Conservation (phyloP, 2,329 filamentous ascomycete species). For the Aureobasidium sp. region DNA sequence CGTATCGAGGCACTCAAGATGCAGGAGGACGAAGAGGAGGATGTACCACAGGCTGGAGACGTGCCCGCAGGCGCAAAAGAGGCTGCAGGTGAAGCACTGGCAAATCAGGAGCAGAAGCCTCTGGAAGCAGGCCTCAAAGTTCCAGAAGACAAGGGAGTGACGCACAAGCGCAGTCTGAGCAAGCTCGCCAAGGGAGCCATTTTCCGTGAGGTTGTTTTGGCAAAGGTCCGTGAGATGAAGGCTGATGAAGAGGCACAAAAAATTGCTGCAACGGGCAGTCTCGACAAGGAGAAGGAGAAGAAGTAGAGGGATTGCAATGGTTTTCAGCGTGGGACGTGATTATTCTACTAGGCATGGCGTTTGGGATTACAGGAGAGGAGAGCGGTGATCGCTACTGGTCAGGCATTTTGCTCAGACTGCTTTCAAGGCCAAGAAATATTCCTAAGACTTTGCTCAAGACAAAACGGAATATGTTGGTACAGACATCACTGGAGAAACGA, state of each 20-base stretch:
- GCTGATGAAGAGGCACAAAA: slow-evolving; percentile 60
- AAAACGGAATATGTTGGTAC: not conserved
- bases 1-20: slow-evolving; percentile 91
- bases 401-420: not conserved
- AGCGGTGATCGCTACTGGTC: not conserved
- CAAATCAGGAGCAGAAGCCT: slow-evolving; percentile 23
- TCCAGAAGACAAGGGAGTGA: slow-evolving; percentile 23
- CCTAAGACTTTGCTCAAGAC: not conserved
- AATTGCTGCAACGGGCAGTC: slow-evolving; percentile 3
- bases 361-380: not conserved
- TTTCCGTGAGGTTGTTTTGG: slow-evolving; percentile 88
- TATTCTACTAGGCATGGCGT: not conserved
- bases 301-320: not conserved
- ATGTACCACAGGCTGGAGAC: slow-evolving; percentile 49
- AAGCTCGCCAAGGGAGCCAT: slow-evolving; percentile 62
- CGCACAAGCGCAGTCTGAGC: slow-evolving; percentile 47
- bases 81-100: slow-evolving; percentile 44
- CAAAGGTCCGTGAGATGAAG: slow-evolving; percentile 89
- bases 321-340: not conserved
- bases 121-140: slow-evolving; percentile 19
- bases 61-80: slow-evolving; percentile 56
- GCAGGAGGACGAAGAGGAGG: slow-evolving; percentile 80
- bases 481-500: not conserved
- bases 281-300: not conserved
- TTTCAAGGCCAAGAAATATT: not conserved